phyloP scores from a whole-genome alignment of 176 grass and related monocot species.

The Avena eriantha region DNA sequence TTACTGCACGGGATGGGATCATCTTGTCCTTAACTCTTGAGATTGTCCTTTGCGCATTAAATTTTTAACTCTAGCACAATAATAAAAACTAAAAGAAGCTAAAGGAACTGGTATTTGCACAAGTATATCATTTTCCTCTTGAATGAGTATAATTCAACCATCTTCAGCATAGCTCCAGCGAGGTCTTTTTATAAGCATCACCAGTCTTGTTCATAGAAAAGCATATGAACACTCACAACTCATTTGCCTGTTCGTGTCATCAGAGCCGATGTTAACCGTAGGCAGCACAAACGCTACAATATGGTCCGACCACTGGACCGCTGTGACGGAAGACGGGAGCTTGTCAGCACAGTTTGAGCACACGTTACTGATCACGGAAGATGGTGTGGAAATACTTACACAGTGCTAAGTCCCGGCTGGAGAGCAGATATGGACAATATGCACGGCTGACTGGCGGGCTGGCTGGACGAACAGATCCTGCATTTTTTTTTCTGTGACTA shows the following conservation, averaged over 20 bases:
- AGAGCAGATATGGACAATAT: neutral
- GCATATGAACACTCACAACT: constrained; percentile 32
- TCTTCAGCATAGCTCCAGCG: neutral
- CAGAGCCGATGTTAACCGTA: constrained; percentile 93
- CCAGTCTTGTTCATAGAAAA: neutral
- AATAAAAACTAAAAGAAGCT: neutral
- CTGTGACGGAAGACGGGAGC: constrained; percentile 85
- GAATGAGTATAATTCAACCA: too few species aligned
- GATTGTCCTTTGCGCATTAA: neutral
- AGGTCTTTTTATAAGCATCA: neutral
- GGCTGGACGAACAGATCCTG: neutral
- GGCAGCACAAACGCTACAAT: constrained; percentile 77
- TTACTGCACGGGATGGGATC: neutral
- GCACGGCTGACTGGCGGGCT: neutral
- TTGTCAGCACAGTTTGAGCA: constrained; percentile 94
- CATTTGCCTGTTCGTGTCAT: neutral
- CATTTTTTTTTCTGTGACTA: constrained; percentile 21
- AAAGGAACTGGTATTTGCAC: neutral
- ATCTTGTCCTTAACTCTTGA: constrained; percentile 4
- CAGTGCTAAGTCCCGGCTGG: constrained; percentile 44
- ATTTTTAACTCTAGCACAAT: too few species aligned
- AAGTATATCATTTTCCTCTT: neutral
- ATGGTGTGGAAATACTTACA: constrained; percentile 81
- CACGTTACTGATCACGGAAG: constrained; percentile 77
- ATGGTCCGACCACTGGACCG: constrained; percentile 91